phyloP scores from a whole-genome alignment of 495 filamentous ascomycete genomes.

The Melanomma pulvis-pyrius region DNA sequence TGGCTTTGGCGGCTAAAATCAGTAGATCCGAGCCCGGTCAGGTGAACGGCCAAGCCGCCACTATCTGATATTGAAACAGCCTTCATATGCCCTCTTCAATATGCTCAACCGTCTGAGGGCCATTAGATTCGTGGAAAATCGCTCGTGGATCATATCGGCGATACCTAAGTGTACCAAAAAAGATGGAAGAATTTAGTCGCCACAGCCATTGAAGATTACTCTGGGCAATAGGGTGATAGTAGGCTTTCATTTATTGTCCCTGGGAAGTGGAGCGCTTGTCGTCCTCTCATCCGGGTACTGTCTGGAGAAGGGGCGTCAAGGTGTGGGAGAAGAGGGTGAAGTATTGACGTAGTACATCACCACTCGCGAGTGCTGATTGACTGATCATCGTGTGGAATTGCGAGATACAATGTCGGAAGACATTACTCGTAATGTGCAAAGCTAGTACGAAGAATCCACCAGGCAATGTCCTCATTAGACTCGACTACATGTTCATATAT shows the following conservation, averaged over 20 bases:
- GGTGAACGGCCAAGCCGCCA: conserved; percentile 6
- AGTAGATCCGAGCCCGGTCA: background rate
- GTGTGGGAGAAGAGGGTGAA: background rate
- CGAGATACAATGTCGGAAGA: background rate
- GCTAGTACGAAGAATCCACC: no score
- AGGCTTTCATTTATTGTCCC: background rate
- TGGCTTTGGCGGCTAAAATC: conserved; percentile 12
- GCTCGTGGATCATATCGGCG: background rate
- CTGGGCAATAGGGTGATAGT: background rate
- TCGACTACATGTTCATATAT: no score
- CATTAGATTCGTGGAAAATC: background rate
- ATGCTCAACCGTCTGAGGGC: background rate
- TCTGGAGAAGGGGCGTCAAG: background rate
- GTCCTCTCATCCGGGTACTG: background rate
- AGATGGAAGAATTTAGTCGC: background rate
- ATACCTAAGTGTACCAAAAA: background rate
- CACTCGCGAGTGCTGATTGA: background rate
- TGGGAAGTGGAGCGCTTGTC: background rate
- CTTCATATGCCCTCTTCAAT: background rate
- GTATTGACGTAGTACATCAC: background rate
- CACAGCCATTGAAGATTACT: background rate
- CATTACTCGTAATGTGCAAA: no score
- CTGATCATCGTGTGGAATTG: background rate
- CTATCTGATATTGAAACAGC: conserved; percentile 4
- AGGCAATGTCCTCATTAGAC: no score